Conservation (phyloP, 2,329 filamentous ascomycete species). For the Pestalotiopsis sp. region DNA sequence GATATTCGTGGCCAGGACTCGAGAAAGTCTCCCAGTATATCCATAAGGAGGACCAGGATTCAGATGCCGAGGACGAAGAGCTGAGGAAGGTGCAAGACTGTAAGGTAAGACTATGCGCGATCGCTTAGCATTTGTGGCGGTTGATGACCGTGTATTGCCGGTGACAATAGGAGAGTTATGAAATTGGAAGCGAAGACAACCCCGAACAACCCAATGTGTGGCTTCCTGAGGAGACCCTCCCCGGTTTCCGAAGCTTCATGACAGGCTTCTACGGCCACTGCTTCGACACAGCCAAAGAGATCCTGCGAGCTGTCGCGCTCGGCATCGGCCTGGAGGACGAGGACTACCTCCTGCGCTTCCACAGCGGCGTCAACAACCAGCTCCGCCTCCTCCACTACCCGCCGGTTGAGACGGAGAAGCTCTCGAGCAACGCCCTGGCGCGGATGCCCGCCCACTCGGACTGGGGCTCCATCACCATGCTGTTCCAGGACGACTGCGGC, state of each 20-base stretch:
- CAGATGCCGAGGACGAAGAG: slow-evolving; percentile 36
- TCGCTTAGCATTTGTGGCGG: slow-evolving; percentile 20
- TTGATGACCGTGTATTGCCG: not conserved
- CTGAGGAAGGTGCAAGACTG: slow-evolving; percentile 49
- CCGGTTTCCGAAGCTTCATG: slow-evolving; percentile 51
- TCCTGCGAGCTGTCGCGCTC: slow-evolving; percentile 47
- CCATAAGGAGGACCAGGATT: slow-evolving; percentile 40
- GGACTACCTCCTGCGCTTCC: slow-evolving; percentile 46
- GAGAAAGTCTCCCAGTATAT: slow-evolving; percentile 55
- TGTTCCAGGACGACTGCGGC: slow-evolving; percentile 48
- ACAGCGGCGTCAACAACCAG: slow-evolving; percentile 60
- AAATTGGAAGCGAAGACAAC: slow-evolving; percentile 51
- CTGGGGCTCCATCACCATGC: slow-evolving; percentile 47
- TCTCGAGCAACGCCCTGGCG: slow-evolving; percentile 45
- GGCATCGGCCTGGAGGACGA: slow-evolving; percentile 50
- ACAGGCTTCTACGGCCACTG: slow-evolving; percentile 52
- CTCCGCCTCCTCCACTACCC: slow-evolving; percentile 64
- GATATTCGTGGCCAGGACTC: slow-evolving; percentile 56
- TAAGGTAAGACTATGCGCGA: slow-evolving; percentile 41
- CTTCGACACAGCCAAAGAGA: slow-evolving; percentile 40
- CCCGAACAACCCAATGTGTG: slow-evolving; percentile 50
- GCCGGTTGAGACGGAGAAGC: slow-evolving; percentile 43
- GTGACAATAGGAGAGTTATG: slow-evolving; percentile 48
- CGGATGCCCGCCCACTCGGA: slow-evolving; percentile 32
- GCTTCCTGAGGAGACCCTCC: slow-evolving; percentile 46